Conservation (phyloP, 169 alveolate species). For the Plasmodium adleri region DNA sequence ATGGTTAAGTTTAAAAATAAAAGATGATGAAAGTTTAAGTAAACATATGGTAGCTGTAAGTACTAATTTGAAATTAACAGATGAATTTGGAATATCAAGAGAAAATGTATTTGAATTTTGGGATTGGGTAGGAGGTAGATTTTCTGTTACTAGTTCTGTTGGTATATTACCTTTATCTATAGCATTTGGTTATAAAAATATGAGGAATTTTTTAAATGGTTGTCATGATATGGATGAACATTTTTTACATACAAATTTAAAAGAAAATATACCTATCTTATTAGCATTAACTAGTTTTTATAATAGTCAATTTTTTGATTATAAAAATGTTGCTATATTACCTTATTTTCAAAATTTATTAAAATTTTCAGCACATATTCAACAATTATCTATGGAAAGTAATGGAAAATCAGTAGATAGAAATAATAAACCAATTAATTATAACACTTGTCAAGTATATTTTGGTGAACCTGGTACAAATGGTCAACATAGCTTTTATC, state of each 20-base stretch:
- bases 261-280: slow-evolving; percentile 94
- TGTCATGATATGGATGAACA: slow-evolving; percentile 93
- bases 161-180: slow-evolving; percentile 97
- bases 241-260: slow-evolving; percentile 85
- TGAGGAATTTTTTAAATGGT: slow-evolving; percentile 88
- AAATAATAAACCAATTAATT: slow-evolving; percentile 87
- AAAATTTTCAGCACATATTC: slow-evolving; percentile 96
- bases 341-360: slow-evolving; percentile 97
- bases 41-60: slow-evolving; percentile 95
- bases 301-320: slow-evolving; percentile 92
- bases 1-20: slow-evolving; percentile 90
- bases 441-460: slow-evolving; percentile 94
- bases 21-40: slow-evolving; percentile 78
- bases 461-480: slow-evolving; percentile 99
- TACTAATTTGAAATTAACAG: slow-evolving; percentile 93
- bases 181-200: slow-evolving; percentile 93
- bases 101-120: slow-evolving; percentile 98
- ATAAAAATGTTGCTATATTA: slow-evolving; percentile 94
- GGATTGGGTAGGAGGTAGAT: slow-evolving; percentile 99
- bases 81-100: slow-evolving; percentile 94
- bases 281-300: slow-evolving; percentile 97
- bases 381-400: slow-evolving; percentile 98
- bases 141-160: slow-evolving; percentile 98
- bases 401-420: slow-evolving; percentile 94
- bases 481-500: slow-evolving; percentile 98